Percentiles rank a stretch among this genome's conserved stretches.
Evolutionary conservation across 106 monocot genomes (phyloP).

Genomic region (Gastrodia elata): DNA sequence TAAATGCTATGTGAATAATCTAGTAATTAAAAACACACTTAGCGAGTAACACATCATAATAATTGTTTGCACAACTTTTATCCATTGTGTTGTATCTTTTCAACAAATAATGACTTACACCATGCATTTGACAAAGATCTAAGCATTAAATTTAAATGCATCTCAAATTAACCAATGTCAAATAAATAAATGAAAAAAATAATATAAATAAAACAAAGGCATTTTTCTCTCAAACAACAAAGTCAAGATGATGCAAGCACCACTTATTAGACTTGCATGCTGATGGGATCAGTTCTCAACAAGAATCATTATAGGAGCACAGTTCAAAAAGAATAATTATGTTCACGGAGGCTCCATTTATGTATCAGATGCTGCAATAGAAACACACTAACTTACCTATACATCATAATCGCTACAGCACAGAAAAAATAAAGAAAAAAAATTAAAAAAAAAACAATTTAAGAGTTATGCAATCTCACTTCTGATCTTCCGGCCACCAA

Average conservation of each 20-base stretch:
- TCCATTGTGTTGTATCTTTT: neutral
- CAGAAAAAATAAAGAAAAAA: neutral
- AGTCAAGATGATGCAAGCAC: neutral
- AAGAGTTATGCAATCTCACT: constrained; percentile 2
- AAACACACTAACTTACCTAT: neutral
- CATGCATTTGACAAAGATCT: neutral
- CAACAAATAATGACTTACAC: neutral
- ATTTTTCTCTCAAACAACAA: too few species aligned
- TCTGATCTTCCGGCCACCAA: constrained; percentile 9
- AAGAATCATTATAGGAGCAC: neutral
- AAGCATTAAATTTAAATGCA: neutral
- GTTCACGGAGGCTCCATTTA: neutral
- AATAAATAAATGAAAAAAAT: neutral
- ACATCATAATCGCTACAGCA: neutral
- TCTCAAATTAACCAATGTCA: neutral
- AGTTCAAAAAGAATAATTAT: neutral
- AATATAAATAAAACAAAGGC: neutral
- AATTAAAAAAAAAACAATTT: neutral
- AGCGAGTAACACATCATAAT: neutral
- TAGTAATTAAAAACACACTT: neutral
- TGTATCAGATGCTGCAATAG: neutral
- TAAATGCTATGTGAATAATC: too few species aligned
- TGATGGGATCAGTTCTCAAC: neutral
- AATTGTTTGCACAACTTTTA: neutral
- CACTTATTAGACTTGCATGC: neutral